phyloP scores from a whole-genome alignment of 2,329 filamentous ascomycete species.

The Fulvia fulva region DNA sequence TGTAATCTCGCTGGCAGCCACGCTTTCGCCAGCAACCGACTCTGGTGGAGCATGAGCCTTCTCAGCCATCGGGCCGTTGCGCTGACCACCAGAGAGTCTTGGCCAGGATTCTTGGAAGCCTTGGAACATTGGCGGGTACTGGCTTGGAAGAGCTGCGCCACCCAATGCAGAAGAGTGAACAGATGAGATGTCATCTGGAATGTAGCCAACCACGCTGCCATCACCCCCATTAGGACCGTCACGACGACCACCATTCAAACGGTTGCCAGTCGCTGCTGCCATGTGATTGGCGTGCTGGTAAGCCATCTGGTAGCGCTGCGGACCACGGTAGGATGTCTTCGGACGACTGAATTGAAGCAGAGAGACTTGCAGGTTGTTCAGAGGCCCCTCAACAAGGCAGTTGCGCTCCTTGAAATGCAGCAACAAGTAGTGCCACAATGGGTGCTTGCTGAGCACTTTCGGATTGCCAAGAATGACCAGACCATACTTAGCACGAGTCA shows the following conservation, averaged over 20 bases:
- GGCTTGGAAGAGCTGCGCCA: slow-evolving; percentile 62
- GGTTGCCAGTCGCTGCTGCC: slow-evolving; percentile 45
- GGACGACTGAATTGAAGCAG: slow-evolving; percentile 92
- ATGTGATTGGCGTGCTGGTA: slow-evolving; percentile 64
- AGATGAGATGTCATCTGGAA: slow-evolving; percentile 94
- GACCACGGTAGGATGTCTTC: slow-evolving; percentile 84
- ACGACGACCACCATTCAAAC: slow-evolving; percentile 50
- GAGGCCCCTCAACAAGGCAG: slow-evolving; percentile 89
- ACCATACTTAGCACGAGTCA: slow-evolving; percentile 95
- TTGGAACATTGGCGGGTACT: slow-evolving; percentile 93
- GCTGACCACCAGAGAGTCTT: slow-evolving; percentile 62
- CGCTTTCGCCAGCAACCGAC: slow-evolving; percentile 86
- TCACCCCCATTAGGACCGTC: slow-evolving; percentile 57
- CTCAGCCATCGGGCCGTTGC: slow-evolving; percentile 56
- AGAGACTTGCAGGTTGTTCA: slow-evolving; percentile 93
- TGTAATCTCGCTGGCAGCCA: slow-evolving; percentile 85
- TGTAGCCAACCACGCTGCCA: slow-evolving; percentile 89
- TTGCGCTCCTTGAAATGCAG: slow-evolving; percentile 96
- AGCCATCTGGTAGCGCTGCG: slow-evolving; percentile 80
- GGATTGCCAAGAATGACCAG: slow-evolving; percentile 96
- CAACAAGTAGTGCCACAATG: slow-evolving; percentile 92
- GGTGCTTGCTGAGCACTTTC: slow-evolving; percentile 95
- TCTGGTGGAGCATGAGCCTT: slow-evolving; percentile 28
- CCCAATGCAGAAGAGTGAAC: slow-evolving; percentile 91
- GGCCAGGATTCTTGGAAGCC: slow-evolving; percentile 92